Conservation (phyloP, 805 yeast species). For the Candida loeiensis region DNA sequence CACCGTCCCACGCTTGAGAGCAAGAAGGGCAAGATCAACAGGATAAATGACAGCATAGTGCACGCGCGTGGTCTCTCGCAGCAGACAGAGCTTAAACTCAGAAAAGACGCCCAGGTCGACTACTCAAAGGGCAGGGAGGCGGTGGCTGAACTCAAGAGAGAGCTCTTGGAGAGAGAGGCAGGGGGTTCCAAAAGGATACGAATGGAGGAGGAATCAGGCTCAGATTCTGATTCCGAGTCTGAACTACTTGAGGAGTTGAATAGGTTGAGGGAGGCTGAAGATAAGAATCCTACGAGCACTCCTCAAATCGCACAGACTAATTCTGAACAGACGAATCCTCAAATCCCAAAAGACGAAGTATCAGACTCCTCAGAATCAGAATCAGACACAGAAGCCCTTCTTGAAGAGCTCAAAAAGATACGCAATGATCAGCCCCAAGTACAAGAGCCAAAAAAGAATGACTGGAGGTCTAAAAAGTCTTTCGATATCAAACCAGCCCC, state of each 20-base stretch:
- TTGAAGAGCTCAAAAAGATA: conserved; percentile 20
- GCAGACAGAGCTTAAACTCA: conserved; percentile 29
- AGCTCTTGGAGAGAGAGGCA: conserved; percentile 14
- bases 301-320: too few species aligned
- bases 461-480: conserved; percentile 9
- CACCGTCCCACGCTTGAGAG: conserved; percentile 43
- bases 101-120: conserved; percentile 25
- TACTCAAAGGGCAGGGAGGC: conserved; percentile 17
- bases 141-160: conserved; percentile 22
- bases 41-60: conserved; percentile 31
- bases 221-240: conserved; percentile 7
- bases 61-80: conserved; percentile 34
- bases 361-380: conserved; percentile 9
- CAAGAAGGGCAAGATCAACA: conserved; percentile 32
- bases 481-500: conserved; percentile 2
- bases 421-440: conserved; percentile 11
- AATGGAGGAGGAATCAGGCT: neutral
- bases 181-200: conserved; percentile 2
- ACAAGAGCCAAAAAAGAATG: conserved; percentile 9
- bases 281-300: neutral
- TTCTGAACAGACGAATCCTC: neutral
- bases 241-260: conserved; percentile 8
- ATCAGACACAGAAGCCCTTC: conserved; percentile 18
- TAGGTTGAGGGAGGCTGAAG: conserved; percentile 1
- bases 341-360: too few species aligned